Evolutionary conservation across 192 early-diverging fungal species (phyloP).

Genomic region (Backusella mclennaniae): DNA sequence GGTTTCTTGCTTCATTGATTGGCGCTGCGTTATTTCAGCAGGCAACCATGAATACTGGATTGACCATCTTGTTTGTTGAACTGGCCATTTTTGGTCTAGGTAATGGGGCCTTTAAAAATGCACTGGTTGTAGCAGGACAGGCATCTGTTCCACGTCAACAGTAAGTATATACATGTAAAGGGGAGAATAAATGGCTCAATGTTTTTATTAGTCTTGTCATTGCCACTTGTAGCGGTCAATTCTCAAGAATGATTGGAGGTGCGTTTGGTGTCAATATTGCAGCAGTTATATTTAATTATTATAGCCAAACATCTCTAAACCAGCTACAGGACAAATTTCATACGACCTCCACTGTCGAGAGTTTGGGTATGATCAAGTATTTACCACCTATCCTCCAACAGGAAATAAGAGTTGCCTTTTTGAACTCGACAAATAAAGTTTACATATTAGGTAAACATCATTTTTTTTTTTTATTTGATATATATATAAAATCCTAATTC

Average conservation of each 20-base stretch:
- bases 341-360: background rate
- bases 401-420: background rate
- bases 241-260: slow-evolving; percentile 1
- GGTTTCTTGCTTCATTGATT: slow-evolving; percentile 51
- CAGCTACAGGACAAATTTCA: background rate
- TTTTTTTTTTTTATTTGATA: background rate
- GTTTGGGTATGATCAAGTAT: background rate
- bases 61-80: slow-evolving; percentile 53
- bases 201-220: slow-evolving; percentile 12
- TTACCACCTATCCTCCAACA: background rate
- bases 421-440: background rate
- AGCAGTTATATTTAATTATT: background rate
- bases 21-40: slow-evolving; percentile 61
- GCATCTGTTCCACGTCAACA: slow-evolving; percentile 53
- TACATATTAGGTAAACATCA: background rate
- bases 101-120: slow-evolving; percentile 71
- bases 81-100: slow-evolving; percentile 75
- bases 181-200: no score
- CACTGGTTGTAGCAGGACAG: slow-evolving; percentile 65
- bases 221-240: slow-evolving; percentile 17
- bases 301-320: background rate
- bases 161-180: background rate
- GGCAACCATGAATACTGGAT: slow-evolving; percentile 39
- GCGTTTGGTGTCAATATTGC: background rate
- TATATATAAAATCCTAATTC: background rate